phyloP scores from a whole-genome alignment of 768 basidiomycete genomes.

The Psilocybe subaeruginosa region DNA sequence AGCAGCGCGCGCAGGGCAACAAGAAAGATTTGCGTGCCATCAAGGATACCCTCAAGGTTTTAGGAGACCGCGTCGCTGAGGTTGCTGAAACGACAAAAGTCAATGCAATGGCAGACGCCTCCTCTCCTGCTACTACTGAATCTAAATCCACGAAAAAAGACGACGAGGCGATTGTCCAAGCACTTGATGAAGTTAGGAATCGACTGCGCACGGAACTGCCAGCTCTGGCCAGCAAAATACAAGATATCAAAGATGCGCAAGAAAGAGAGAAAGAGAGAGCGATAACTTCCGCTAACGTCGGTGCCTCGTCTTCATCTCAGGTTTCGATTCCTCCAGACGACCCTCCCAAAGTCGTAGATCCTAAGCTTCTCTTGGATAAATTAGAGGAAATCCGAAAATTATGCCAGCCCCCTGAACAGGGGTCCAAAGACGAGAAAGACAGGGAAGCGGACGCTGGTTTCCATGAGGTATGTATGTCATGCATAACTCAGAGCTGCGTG shows the following conservation, averaged over 20 bases:
- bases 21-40: constrained; percentile 28
- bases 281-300: neutral
- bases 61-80: constrained; percentile 19
- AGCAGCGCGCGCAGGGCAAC: constrained; percentile 28
- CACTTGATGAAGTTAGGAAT: constrained; percentile 40
- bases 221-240: constrained; percentile 32
- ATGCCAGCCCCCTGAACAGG: neutral
- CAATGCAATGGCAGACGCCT: neutral
- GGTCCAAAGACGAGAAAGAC: neutral
- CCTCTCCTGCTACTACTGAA: neutral
- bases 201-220: constrained; percentile 43
- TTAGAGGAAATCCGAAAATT: constrained; percentile 24
- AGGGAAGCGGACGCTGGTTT: neutral
- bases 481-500: neutral
- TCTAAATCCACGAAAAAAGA: neutral
- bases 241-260: constrained; percentile 17
- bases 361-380: constrained; percentile 20
- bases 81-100: constrained; percentile 2
- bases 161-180: constrained; percentile 25
- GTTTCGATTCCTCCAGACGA: neutral
- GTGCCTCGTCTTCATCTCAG: neutral
- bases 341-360: constrained; percentile 8
- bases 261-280: neutral
- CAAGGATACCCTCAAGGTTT: constrained; percentile 27
- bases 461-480: constrained; percentile 3